Conservation (phyloP, 768 basidiomycete genomes). For the Boletus coccyginus region DNA sequence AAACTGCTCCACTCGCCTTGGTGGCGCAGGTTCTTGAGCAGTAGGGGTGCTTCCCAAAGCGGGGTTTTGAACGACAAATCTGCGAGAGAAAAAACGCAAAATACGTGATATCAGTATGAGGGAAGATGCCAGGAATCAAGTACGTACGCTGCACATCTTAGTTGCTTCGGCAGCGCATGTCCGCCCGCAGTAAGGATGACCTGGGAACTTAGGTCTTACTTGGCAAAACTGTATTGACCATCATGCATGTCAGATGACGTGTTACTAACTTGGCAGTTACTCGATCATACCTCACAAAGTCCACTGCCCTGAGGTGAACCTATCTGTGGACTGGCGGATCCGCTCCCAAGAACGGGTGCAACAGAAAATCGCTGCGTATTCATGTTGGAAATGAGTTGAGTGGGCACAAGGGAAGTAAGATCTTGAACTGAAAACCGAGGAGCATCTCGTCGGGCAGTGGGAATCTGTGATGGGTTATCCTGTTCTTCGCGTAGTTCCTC, state of each 20-base stretch:
- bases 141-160: conserved; percentile 28
- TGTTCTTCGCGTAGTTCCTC: conserved; percentile 44
- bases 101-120: conserved; percentile 6
- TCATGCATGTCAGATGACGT: conserved; percentile 3
- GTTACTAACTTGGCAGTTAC: not conserved
- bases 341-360: not conserved
- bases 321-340: not conserved
- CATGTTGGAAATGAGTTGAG: not conserved
- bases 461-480: conserved; percentile 25
- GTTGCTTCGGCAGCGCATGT: conserved; percentile 53
- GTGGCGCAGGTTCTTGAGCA: conserved; percentile 33
- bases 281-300: conserved; percentile 31
- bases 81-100: not conserved
- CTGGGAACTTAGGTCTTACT: conserved; percentile 56
- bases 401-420: conserved; percentile 23
- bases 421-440: conserved; percentile 33
- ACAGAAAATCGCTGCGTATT: conserved; percentile 7
- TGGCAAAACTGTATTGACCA: conserved; percentile 45
- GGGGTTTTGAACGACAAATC: conserved; percentile 32
- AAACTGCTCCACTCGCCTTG: conserved; percentile 19
- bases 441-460: conserved; percentile 25
- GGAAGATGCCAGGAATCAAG: not conserved
- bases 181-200: conserved; percentile 63
- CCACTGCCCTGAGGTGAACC: conserved; percentile 8
- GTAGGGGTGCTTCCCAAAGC: conserved; percentile 33